These are phyloP conservation scores for Vitellaria paradoxa DNA, from an alignment of 179 eudicot species.

Conservation along the genomic window DNA sequence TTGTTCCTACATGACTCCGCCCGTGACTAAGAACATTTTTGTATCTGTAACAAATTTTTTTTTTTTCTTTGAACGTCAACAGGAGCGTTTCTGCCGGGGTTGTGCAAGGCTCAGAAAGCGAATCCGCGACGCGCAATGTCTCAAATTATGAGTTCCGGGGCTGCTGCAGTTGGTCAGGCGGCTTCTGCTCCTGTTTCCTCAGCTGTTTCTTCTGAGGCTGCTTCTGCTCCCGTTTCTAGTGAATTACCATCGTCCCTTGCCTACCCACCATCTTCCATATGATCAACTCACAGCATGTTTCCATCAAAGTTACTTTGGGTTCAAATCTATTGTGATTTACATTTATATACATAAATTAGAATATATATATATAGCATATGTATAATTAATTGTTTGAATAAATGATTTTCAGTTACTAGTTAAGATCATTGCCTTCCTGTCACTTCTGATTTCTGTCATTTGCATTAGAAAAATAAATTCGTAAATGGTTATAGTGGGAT, in stretches of 20 bases:
- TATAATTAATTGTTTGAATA: neutral
- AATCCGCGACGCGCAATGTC: constrained; percentile 46
- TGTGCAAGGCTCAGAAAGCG: constrained; percentile 40
- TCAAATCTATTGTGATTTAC: neutral
- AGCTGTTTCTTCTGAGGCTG: constrained; percentile 22
- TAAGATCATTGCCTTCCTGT: neutral
- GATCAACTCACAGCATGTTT: neutral
- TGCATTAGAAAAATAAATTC: neutral
- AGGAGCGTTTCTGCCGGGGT: constrained; percentile 46
- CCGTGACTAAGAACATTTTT: too few relatives aligned
- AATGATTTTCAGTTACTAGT: neutral
- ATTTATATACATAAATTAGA: too few relatives aligned
- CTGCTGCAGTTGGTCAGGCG: constrained; percentile 34
- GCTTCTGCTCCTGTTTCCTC: constrained; percentile 12
- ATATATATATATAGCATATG: too few relatives aligned
- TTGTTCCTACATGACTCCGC: too few relatives aligned
- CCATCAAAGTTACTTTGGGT: neutral
- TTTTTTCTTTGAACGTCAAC: neutral
- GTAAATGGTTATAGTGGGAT: too few relatives aligned
- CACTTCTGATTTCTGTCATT: neutral
- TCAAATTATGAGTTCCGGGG: constrained; percentile 57
- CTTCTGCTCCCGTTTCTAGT: constrained; percentile 18
- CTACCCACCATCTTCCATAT: constrained; percentile 23
- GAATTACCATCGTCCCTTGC: constrained; percentile 4
- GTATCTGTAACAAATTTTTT: too few relatives aligned